A percentile compares a stretch with the other conserved stretches of the same genome.
Evolutionary conservation across 805 yeast genomes (phyloP).

Genomic region (Candida insectorum): DNA sequence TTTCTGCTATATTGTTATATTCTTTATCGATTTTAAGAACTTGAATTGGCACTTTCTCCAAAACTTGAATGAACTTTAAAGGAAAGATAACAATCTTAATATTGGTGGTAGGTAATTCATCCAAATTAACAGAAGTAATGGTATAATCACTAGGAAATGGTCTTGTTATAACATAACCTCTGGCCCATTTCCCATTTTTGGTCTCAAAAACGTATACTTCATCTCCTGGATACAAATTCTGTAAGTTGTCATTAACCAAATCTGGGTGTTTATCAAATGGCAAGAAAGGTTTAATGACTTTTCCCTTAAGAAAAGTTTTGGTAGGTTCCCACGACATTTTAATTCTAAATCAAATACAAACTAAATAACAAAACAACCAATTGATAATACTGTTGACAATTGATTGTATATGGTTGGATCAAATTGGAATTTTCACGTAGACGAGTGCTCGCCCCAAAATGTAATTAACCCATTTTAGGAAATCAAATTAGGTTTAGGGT

Average conservation of each 20-base stretch:
- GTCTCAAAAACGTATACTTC: conserved; percentile 72
- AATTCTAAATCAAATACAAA: not conserved
- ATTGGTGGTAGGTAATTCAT: conserved; percentile 57
- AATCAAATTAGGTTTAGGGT: conserved; percentile 6
- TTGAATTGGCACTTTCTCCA: conserved; percentile 40
- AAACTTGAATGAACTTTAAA: conserved; percentile 45
- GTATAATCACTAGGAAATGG: conserved; percentile 71
- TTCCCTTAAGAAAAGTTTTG: conserved; percentile 31
- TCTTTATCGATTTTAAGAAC: conserved; percentile 22
- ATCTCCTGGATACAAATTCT: conserved; percentile 71
- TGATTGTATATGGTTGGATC: too few relatives aligned
- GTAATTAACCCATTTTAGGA: conserved; percentile 11
- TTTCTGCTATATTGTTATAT: conserved; percentile 23
- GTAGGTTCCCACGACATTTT: conserved; percentile 39
- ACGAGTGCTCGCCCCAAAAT: conserved; percentile 5
- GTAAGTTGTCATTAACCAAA: conserved; percentile 36
- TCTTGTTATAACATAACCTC: conserved; percentile 68
- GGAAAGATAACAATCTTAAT: conserved; percentile 62
- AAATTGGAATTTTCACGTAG: conserved; percentile 4
- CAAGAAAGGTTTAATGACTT: conserved; percentile 35
- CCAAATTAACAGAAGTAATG: conserved; percentile 57
- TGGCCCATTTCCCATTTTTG: conserved; percentile 62
- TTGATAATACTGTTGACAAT: too few relatives aligned
- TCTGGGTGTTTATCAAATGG: conserved; percentile 41
- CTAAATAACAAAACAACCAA: not conserved